Percentiles rank a stretch among this genome's conserved stretches.
phyloP scores from a whole-genome alignment of 345 rosid species.

The Turritis glabra region DNA sequence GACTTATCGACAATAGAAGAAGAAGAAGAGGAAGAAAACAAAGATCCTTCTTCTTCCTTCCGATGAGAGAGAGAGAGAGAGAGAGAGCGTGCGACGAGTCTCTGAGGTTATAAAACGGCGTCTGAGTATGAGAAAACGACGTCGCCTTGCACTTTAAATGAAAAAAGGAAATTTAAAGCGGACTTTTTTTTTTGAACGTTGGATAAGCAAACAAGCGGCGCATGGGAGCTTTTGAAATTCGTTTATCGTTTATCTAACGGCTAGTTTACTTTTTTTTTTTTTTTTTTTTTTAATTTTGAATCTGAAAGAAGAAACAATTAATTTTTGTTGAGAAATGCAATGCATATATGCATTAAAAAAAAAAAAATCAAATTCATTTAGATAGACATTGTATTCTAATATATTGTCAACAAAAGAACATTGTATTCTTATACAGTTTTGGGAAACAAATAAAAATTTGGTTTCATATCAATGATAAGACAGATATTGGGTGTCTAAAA shows the following conservation, averaged over 20 bases:
- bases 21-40: not conserved
- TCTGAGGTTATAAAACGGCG: conserved; percentile 24
- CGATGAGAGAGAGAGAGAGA: conserved; percentile 9
- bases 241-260: conserved; percentile 16
- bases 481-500: not conserved
- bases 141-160: not conserved
- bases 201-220: conserved; percentile 17
- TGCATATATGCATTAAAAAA: not conserved
- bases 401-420: not conserved
- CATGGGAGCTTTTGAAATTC: conserved; percentile 10
- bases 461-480: not conserved
- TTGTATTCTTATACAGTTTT: not conserved
- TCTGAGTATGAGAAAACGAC: not conserved
- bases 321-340: not conserved
- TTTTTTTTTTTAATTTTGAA: not conserved
- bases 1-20: not conserved
- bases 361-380: not conserved
- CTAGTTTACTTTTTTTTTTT: conserved; percentile 8
- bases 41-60: conserved; percentile 23
- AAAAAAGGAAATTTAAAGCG: not conserved
- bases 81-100: not conserved
- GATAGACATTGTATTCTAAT: not conserved
- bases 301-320: not conserved
- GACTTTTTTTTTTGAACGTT: conserved; percentile 21
- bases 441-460: not conserved